Conservation (phyloP, 441 rosid species). For the Heliophila coronopifolia region DNA sequence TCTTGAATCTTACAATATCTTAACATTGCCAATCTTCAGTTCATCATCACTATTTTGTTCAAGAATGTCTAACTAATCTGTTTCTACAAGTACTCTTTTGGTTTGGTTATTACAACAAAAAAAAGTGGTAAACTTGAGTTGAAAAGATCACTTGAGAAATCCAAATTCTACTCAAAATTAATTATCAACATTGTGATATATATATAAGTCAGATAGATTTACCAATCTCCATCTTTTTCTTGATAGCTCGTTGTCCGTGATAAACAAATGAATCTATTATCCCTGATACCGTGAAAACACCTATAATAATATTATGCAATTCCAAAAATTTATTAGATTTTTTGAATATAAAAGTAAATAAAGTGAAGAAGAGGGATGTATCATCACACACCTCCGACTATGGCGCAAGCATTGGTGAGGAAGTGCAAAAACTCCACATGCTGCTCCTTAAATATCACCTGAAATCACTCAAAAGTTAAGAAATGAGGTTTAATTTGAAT, state of each 20-base stretch:
- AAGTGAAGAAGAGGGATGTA: not conserved
- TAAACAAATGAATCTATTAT: conserved; percentile 84
- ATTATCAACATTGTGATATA: too few species aligned
- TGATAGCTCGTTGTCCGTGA: conserved; percentile 88
- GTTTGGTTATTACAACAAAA: too few species aligned
- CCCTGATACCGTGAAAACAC: conserved; percentile 91
- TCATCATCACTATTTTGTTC: too few species aligned
- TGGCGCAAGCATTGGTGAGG: conserved; percentile 85
- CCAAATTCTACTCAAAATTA: too few species aligned
- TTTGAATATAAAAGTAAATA: not conserved
- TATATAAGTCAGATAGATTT: conserved; percentile 83
- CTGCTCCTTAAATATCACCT: conserved; percentile 85
- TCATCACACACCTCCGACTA: conserved; percentile 69
- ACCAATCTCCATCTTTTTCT: conserved; percentile 91
- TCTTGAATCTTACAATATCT: not conserved
- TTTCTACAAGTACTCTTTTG: too few species aligned
- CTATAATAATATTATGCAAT: too few species aligned
- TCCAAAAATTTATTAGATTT: not conserved
- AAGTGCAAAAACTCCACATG: conserved; percentile 86
- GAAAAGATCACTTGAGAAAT: too few species aligned
- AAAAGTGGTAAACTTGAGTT: too few species aligned
- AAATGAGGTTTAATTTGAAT: not conserved
- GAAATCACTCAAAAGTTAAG: conserved; percentile 11
- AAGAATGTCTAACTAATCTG: too few species aligned
- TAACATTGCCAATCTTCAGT: too few species aligned